Evolutionary conservation across 177 flowering plant genomes (phyloP), one percentile per base, ranked within the genome.

Genomic region (Vitis hybrid): DNA sequence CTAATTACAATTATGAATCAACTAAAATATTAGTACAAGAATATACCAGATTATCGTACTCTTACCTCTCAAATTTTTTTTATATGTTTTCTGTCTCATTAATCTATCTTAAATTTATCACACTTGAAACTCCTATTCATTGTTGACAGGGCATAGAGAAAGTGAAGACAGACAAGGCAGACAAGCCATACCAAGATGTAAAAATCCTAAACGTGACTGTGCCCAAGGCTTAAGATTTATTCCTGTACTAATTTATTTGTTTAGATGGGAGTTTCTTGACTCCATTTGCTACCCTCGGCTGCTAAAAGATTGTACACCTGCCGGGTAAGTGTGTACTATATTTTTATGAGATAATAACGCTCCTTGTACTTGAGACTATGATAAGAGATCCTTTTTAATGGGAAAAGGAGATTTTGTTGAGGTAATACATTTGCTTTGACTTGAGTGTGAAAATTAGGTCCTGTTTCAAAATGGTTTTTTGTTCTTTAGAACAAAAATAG

Each of bases 141-240:
- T 56, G 51, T 61, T 67, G 50, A 59, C 88, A 93, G 99, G 93
- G 75, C 21, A 87, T 95, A 72, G 99, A 95, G 85, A 93, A 93
- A 81, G 95, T 91, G 86, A 93, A 93, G 86, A 90, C 94, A 15
- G 97, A 95, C 82, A 91, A 77, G 81, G 64, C 52, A 32, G 99
- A 95, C 78, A 91, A 77, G 80, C 99, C 99, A 56, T 86, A 87
- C 65, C 97, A 93, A 79, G 99, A 93, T 71, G 91, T 95, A 4
- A 95, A 95, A 80, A 93, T 95, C 57, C 77, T 95, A 68, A 95
- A 89, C 74, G 98, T 93, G 52, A 91, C 97, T 15, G 91, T 95
- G 65, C 99, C 99, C 40, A 95, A 91, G 78, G 85, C 84, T 11
- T 86, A 74, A 76, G 14, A 24, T 32, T 18, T 30, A 0, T 14